Conservation (phyloP, 768 basidiomycete species). For the Podaxis pistillaris region DNA sequence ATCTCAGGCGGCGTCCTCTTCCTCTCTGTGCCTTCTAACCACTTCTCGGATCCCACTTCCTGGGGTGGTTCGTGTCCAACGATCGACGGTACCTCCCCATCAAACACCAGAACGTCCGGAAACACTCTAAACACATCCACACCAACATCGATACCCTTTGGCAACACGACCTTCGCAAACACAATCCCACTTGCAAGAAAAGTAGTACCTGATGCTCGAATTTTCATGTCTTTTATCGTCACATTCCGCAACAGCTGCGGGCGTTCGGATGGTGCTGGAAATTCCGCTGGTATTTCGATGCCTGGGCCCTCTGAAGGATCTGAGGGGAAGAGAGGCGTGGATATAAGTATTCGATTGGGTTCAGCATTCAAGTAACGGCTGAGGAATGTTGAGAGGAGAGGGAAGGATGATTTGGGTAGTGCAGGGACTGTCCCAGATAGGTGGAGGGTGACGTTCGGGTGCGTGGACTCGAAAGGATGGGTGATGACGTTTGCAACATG, state of each 20-base stretch:
- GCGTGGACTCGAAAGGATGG: slow-evolving; percentile 56
- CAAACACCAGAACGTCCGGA: slow-evolving; percentile 77
- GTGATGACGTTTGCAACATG: slow-evolving; percentile 56
- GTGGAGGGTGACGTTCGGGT: slow-evolving; percentile 64
- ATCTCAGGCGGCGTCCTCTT: slow-evolving; percentile 35
- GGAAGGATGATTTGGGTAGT: slow-evolving; percentile 35
- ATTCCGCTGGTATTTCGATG: slow-evolving; percentile 45
- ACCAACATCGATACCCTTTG: slow-evolving; percentile 64
- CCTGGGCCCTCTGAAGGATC: slow-evolving; percentile 34
- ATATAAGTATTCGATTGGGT: slow-evolving; percentile 56
- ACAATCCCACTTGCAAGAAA: slow-evolving; percentile 74
- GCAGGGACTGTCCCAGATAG: slow-evolving; percentile 60
- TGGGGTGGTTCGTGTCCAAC: neutral
- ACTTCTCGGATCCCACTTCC: neutral
- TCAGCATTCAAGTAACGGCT: slow-evolving; percentile 59
- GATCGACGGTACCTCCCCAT: slow-evolving; percentile 54
- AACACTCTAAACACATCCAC: slow-evolving; percentile 62
- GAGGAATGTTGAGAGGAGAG: slow-evolving; percentile 59
- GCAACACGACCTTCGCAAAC: slow-evolving; percentile 63
- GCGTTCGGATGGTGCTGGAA: slow-evolving; percentile 63
- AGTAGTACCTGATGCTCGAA: slow-evolving; percentile 44
- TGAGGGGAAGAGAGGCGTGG: slow-evolving; percentile 38
- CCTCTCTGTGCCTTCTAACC: neutral
- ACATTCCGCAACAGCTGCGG: slow-evolving; percentile 71
- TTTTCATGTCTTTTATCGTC: slow-evolving; percentile 73